Evolutionary conservation across 192 early-diverging fungal genomes (phyloP).

Genomic region (Coemansia sp.): DNA sequence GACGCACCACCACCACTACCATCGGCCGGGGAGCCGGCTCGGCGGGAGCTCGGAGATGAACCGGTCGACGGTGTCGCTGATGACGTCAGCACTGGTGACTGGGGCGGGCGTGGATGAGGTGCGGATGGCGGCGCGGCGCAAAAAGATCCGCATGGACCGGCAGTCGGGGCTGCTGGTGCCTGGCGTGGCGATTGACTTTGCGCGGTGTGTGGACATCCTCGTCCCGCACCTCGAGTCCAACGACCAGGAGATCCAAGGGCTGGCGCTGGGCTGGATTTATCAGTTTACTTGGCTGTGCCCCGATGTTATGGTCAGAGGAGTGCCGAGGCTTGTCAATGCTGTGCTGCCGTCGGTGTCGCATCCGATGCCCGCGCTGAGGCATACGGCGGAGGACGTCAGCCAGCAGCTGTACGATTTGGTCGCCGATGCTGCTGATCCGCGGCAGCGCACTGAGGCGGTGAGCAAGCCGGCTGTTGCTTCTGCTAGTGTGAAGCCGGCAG

Average conservation of each 20-base stretch:
- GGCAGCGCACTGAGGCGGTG: background rate
- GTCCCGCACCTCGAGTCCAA: constrained; percentile 69
- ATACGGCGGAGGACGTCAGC: constrained; percentile 83
- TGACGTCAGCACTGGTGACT: constrained; percentile 34
- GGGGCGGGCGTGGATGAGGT: constrained; percentile 34
- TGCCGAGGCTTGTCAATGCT: constrained; percentile 76
- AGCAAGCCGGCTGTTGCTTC: no score
- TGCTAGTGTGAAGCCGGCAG: no score
- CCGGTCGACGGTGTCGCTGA: constrained; percentile 32
- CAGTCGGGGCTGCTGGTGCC: constrained; percentile 19
- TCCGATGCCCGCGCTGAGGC: constrained; percentile 62
- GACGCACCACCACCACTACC: constrained; percentile 4
- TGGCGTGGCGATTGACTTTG: constrained; percentile 68
- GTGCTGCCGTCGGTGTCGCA: constrained; percentile 89
- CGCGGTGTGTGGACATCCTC: constrained; percentile 80
- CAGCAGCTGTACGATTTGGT: constrained; percentile 10
- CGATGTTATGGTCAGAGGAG: constrained; percentile 79
- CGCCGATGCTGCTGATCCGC: background rate
- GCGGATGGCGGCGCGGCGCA: constrained; percentile 47
- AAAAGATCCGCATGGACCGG: constrained; percentile 31
- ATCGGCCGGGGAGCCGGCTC: constrained; percentile 7
- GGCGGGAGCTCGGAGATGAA: background rate
- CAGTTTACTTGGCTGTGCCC: constrained; percentile 84
- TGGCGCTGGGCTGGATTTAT: constrained; percentile 88
- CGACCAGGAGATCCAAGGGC: constrained; percentile 90